Conservation (phyloP, 495 filamentous ascomycete genomes). For the Xylaria scruposa region DNA sequence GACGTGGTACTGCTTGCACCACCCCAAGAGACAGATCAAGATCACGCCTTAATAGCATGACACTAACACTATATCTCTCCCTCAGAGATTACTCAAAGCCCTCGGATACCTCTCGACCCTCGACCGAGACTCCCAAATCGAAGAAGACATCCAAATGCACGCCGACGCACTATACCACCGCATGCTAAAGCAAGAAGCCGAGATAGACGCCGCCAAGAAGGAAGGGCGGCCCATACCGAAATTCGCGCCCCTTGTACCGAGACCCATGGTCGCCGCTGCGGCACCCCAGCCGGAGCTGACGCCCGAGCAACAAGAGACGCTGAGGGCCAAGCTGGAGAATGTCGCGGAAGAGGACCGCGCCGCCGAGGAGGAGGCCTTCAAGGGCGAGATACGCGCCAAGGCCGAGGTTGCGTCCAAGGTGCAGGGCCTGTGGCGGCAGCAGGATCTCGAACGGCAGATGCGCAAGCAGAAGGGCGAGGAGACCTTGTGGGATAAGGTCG, state of each 20-base stretch:
- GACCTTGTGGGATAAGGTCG: constrained; percentile 57
- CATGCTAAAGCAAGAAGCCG: constrained; percentile 78
- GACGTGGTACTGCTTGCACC: not conserved
- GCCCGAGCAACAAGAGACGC: constrained; percentile 45
- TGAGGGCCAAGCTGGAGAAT: constrained; percentile 63
- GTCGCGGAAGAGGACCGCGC: constrained; percentile 68
- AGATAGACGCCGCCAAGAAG: constrained; percentile 68
- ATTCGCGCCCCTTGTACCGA: constrained; percentile 53
- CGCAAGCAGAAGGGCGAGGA: constrained; percentile 65
- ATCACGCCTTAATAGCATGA: constrained; percentile 9
- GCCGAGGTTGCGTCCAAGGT: constrained; percentile 61
- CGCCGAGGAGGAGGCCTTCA: constrained; percentile 68
- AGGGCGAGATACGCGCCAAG: constrained; percentile 66
- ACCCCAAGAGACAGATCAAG: not conserved
- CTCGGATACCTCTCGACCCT: constrained; percentile 82
- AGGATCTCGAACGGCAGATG: constrained; percentile 62
- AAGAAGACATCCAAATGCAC: constrained; percentile 95
- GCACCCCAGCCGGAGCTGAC: constrained; percentile 39
- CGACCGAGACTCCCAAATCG: constrained; percentile 67
- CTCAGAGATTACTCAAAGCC: constrained; percentile 82
- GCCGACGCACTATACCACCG: constrained; percentile 87
- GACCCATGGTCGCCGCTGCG: constrained; percentile 11
- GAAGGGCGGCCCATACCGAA: constrained; percentile 60
- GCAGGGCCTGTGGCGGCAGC: constrained; percentile 60
- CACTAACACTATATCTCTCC: not conserved